Base-by-base conservation (phyloP, 345 rosid genomes). In the Lepidium didymum region DNA sequence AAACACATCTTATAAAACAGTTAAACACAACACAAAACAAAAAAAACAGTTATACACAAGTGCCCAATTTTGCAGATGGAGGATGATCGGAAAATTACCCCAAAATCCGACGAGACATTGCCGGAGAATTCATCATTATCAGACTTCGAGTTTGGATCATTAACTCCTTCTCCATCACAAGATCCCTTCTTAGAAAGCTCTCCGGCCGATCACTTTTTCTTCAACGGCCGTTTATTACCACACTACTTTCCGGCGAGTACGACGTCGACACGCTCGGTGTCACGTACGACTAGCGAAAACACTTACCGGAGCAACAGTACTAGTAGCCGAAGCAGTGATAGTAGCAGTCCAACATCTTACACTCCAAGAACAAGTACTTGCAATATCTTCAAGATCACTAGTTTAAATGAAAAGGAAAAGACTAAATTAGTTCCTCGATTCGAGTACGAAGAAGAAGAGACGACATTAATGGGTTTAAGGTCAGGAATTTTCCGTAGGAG, bases 181-280 rank as follows among this genome's bases (percentile, higher is more conserved):
- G 85, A 79, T 43, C 80, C 80, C 0, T 67, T 54, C 72, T 76
- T 67, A 21, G 80, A 77, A 62, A 72, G 76, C 54, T 92, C 95
- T 3, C 98, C 95, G 1, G 98, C 98, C 2, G 98, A 92, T 68
- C 92, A 81, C 50, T 85, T 92, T 31, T 92, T 92, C 72, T 79
- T 56, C 79, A 89, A 92, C 56, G 98, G 96, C 61, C 85, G 84
- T 59, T 79, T 89, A 51, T 37, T 92, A 69, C 96, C 98, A 2
- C 96, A 92, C 60, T 44, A 72, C 6, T 92, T 89, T 55, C 98
- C 96, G 3, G 3, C 29, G 43, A 56, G 29, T 15, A 35, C 60
- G 1, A 55, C 27, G 1, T 47, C 51, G 12, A 68, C 72, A 10
- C 81, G 83, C 0, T 62, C 63, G 7, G 67, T 80, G 0, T 86